These are phyloP conservation scores for Laetiporus sulphureus DNA, from an alignment of 1,284 basidiomycete species.

Conservation along the genomic window DNA sequence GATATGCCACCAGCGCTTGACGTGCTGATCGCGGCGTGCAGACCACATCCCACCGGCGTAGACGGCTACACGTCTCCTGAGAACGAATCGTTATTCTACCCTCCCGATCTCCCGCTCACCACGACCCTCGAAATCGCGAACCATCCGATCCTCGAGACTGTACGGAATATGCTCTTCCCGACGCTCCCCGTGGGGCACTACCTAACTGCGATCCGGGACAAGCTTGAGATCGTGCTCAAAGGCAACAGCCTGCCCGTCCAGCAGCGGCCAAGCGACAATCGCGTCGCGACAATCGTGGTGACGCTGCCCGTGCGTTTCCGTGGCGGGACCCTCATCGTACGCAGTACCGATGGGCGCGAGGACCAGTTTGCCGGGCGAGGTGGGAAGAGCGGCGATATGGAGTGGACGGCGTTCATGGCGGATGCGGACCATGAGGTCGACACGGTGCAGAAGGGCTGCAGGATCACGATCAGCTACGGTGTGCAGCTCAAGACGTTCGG, in stretches of 20 bases:
- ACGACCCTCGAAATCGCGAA: constrained; percentile 71
- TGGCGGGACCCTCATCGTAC: constrained; percentile 59
- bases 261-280: constrained; percentile 50
- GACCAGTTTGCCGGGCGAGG: constrained; percentile 59
- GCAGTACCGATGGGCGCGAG: constrained; percentile 46
- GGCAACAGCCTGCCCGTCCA: constrained; percentile 56
- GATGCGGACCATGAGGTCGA: constrained; percentile 73
- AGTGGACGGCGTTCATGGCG: constrained; percentile 68
- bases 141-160: constrained; percentile 71
- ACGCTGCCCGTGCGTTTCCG: constrained; percentile 68
- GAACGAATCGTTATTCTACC: constrained; percentile 68
- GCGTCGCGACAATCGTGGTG: constrained; percentile 65
- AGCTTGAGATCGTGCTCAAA: constrained; percentile 57
- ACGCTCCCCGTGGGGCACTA: constrained; percentile 60
- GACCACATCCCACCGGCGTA: constrained; percentile 52
- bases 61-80: constrained; percentile 39
- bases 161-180: constrained; percentile 64
- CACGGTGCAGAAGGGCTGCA: constrained; percentile 60
- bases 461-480: constrained; percentile 62
- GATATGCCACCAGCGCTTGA: constrained; percentile 74
- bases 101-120: constrained; percentile 62
- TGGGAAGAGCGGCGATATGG: constrained; percentile 57
- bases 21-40: constrained; percentile 69
- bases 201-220: constrained; percentile 60
- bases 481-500: constrained; percentile 65